phyloP scores from a whole-genome alignment of 2,329 filamentous ascomycete genomes.

The Lasiodiplodia gonubiensis region DNA sequence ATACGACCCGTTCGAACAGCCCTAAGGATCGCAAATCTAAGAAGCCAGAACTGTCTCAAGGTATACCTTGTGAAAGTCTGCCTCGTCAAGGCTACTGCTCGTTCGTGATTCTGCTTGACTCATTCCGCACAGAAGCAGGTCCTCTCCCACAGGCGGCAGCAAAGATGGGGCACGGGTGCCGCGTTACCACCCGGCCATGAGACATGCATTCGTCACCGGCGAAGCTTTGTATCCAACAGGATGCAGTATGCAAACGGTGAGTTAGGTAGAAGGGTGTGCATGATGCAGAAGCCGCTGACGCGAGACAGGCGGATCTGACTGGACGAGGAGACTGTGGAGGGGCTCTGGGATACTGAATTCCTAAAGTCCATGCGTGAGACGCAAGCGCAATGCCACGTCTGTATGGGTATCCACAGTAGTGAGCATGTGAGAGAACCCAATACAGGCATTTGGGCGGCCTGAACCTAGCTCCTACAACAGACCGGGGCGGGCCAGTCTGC shows the following conservation, averaged over 20 bases:
- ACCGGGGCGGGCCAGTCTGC: not conserved
- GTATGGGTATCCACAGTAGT: not conserved
- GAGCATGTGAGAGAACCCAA: slow-evolving; percentile 1
- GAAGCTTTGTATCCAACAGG: not conserved
- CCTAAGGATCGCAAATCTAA: too few species aligned
- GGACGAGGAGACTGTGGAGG: not conserved
- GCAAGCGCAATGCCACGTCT: slow-evolving; percentile 5
- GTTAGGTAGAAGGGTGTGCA: not conserved
- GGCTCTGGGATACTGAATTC: not conserved
- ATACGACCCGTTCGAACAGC: not conserved
- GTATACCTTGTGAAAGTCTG: not conserved
- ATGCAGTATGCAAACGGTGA: not conserved
- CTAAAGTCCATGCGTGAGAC: not conserved
- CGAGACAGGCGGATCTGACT: not conserved
- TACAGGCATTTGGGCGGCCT: not conserved
- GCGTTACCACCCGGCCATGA: not conserved
- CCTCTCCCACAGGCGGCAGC: not conserved
- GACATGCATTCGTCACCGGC: slow-evolving; percentile 13
- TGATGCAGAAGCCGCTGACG: slow-evolving; percentile 3
- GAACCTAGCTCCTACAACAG: not conserved
- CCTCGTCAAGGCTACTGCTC: not conserved
- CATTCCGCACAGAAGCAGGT: not conserved
- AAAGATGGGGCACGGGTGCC: not conserved
- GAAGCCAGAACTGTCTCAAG: too few species aligned
- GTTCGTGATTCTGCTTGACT: too few species aligned